Evolutionary conservation across 2,329 filamentous ascomycete genomes (phyloP).

Genomic region (Pyrenochaeta sp.): DNA sequence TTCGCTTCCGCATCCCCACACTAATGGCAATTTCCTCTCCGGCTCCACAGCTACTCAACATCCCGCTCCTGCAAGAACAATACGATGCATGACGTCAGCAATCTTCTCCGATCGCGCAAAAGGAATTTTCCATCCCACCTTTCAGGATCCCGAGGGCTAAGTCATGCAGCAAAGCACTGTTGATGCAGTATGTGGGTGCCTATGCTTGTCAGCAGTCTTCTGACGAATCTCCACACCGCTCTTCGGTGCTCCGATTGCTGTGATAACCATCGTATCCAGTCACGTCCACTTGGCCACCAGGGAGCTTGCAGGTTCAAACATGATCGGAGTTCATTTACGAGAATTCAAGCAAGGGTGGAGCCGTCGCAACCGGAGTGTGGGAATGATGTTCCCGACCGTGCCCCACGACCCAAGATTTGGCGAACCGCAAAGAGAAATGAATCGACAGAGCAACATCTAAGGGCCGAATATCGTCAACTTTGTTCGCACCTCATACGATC

Average conservation of each 20-base stretch:
- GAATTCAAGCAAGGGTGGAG: conserved; percentile 15
- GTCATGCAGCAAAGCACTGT: not conserved
- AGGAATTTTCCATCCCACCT: conserved; percentile 7
- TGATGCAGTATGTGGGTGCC: not conserved
- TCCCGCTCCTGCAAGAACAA: conserved; percentile 7
- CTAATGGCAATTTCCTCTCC: conserved; percentile 21
- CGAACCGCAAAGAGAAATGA: conserved; percentile 16
- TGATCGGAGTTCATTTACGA: conserved; percentile 6
- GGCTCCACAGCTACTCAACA: conserved; percentile 1
- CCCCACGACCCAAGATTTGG: conserved; percentile 17
- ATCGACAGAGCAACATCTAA: conserved; percentile 19
- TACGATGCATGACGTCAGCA: conserved; percentile 37
- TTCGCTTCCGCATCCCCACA: conserved; percentile 28
- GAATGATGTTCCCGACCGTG: conserved; percentile 13
- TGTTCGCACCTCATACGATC: conserved; percentile 24
- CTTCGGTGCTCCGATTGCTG: conserved; percentile 4
- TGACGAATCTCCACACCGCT: conserved; percentile 19
- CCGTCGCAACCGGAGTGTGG: conserved; percentile 20
- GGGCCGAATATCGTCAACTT: conserved; percentile 25
- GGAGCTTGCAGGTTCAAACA: conserved; percentile 1
- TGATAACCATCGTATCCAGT: conserved; percentile 1
- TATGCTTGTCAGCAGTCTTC: conserved; percentile 1
- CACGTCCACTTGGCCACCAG: not conserved
- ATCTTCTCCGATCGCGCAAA: conserved; percentile 7
- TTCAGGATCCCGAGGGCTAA: not conserved